phyloP scores from a whole-genome alignment of 2,329 filamentous ascomycete genomes.

The Clonostachys rhizophaga region DNA sequence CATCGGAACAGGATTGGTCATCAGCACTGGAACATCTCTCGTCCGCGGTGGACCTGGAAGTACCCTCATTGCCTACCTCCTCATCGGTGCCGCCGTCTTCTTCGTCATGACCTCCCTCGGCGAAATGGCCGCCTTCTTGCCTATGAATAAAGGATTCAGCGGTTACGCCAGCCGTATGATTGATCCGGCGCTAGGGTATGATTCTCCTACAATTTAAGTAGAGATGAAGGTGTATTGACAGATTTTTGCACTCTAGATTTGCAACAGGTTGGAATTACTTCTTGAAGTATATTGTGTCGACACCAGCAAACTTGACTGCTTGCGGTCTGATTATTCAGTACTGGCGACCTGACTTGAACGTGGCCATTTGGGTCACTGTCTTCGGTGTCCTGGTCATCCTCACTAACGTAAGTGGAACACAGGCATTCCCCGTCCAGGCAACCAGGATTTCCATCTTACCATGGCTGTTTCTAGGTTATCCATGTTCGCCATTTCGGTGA shows the following conservation, averaged over 20 bases:
- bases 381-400: constrained; percentile 24
- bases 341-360: constrained; percentile 29
- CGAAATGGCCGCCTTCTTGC: constrained; percentile 21
- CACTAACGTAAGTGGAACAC: constrained; percentile 14
- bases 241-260: constrained; percentile 13
- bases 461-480: constrained; percentile 22
- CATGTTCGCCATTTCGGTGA: constrained; percentile 35
- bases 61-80: constrained; percentile 30
- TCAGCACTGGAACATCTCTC: constrained; percentile 45
- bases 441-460: constrained; percentile 1
- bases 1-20: constrained; percentile 36
- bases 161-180: constrained; percentile 20
- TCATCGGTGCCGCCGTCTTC: constrained; percentile 45
- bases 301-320: constrained; percentile 30
- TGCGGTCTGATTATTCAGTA: constrained; percentile 28
- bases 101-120: constrained; percentile 45
- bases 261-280: constrained; percentile 43
- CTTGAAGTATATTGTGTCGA: constrained; percentile 33
- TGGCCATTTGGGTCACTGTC: constrained; percentile 28
- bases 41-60: constrained; percentile 37
- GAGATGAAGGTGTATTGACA: not conserved
- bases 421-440: no score
- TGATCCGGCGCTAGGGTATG: constrained; percentile 21
- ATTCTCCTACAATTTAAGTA: constrained; percentile 1
- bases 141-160: constrained; percentile 18